A percentile compares a stretch with the other conserved stretches of the same genome.
phyloP scores from a whole-genome alignment of 345 rosid genomes.

The Citrus australasica region DNA sequence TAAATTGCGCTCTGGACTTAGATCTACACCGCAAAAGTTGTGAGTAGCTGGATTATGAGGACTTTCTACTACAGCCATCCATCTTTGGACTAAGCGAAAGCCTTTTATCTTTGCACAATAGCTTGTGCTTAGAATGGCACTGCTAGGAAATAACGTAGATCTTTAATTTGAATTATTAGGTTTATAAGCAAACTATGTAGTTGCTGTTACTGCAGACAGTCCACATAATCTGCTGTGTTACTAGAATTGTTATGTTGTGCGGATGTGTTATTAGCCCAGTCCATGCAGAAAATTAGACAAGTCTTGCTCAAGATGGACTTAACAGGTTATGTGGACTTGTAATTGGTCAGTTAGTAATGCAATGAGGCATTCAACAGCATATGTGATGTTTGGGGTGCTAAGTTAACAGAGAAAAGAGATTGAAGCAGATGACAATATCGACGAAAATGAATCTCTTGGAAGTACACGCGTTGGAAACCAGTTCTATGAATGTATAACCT shows the following conservation, averaged over 20 bases:
- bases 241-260: not conserved
- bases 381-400: not conserved
- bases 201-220: not conserved
- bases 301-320: conserved; percentile 1
- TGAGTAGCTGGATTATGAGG: not conserved
- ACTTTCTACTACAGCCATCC: not conserved
- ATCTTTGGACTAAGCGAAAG: conserved; percentile 7
- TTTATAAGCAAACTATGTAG: not conserved
- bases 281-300: not conserved
- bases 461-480: not conserved
- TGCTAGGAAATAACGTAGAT: conserved; percentile 2
- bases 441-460: not conserved
- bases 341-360: not conserved
- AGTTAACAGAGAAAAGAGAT: conserved; percentile 1
- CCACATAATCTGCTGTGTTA: not conserved
- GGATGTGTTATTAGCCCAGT: not conserved
- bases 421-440: not conserved
- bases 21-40: not conserved
- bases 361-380: not conserved
- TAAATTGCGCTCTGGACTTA: conserved; percentile 9
- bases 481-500: not conserved
- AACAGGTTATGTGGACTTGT: not conserved
- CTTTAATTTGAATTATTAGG: not conserved
- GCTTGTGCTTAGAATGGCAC: not conserved
- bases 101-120: not conserved